Percentiles rank a stretch among this genome's conserved stretches.
Evolutionary conservation across 805 yeast genomes (phyloP).

Genomic region (Jamesozyma lodderae): DNA sequence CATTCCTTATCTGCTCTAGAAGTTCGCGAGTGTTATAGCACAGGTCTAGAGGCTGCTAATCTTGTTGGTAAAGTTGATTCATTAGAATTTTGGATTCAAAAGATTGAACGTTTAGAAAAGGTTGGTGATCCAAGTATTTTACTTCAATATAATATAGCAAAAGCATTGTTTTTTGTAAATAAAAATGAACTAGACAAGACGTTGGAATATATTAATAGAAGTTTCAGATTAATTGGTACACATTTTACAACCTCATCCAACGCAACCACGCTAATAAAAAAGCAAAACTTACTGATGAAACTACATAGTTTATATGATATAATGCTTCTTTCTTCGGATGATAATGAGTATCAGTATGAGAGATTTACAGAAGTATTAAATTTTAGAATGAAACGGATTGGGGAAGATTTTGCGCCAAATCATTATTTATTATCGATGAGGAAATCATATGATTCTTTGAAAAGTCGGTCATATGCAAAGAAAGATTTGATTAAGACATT

Average conservation of each 20-base stretch:
- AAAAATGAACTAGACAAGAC: conserved; percentile 30
- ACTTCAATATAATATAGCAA: conserved; percentile 58
- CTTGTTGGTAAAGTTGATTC: conserved; percentile 46
- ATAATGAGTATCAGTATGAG: conserved; percentile 10
- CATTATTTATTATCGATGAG: conserved; percentile 54
- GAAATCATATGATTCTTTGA: conserved; percentile 36
- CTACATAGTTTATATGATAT: conserved; percentile 58
- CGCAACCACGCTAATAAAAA: conserved; percentile 43
- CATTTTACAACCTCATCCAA: conserved; percentile 42
- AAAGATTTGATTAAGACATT: conserved; percentile 42
- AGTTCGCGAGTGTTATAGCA: conserved; percentile 44
- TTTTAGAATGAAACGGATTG: conserved; percentile 28
- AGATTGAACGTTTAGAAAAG: conserved; percentile 37
- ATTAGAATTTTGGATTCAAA: conserved; percentile 49
- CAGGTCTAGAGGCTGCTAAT: conserved; percentile 72
- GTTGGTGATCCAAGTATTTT: conserved; percentile 44
- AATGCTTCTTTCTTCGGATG: conserved; percentile 30
- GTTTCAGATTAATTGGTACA: conserved; percentile 52
- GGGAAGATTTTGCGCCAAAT: conserved; percentile 50
- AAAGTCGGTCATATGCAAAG: conserved; percentile 13
- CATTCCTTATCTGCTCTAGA: conserved; percentile 21
- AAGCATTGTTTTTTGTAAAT: conserved; percentile 43
- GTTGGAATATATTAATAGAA: conserved; percentile 36
- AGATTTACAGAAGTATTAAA: conserved; percentile 14
- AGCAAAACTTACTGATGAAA: conserved; percentile 39